Percentiles rank a stretch among this genome's conserved stretches.
These are phyloP conservation scores for Pelargonium nanum DNA, from an alignment of 345 rosid genomes.

Conservation along the genomic window DNA sequence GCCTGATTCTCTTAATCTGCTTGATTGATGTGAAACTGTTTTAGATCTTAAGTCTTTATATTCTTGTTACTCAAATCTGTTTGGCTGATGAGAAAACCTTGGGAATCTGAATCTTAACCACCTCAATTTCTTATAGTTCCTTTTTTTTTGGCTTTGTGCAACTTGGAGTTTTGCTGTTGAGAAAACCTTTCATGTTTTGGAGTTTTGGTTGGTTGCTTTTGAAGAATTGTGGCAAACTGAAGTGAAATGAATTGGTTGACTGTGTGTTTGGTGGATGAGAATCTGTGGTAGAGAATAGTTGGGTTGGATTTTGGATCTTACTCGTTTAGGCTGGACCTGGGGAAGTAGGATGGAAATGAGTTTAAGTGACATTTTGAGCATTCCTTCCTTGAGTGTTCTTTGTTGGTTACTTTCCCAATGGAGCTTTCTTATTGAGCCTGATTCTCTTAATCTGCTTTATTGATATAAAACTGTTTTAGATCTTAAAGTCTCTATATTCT, in stretches of 20 bases:
- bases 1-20: not conserved
- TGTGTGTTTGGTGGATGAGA: not conserved
- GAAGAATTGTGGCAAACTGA: not conserved
- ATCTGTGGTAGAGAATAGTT: no score
- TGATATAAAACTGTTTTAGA: not conserved
- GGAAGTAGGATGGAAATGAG: not conserved
- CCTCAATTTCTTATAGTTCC: not conserved
- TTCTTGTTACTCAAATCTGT: not conserved
- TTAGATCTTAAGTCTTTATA: not conserved
- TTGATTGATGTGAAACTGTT: no score
- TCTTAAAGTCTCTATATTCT: no score
- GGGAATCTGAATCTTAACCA: not conserved
- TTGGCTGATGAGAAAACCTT: conserved; percentile 8
- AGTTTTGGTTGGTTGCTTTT: not conserved
- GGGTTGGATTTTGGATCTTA: not conserved
- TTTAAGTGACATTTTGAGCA: no score
- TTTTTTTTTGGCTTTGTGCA: no score
- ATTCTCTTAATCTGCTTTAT: not conserved
- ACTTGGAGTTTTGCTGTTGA: no score
- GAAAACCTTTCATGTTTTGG: no score
- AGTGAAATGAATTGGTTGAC: not conserved
- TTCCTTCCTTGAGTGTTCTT: not conserved
- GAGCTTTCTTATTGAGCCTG: not conserved
- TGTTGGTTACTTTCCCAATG: not conserved
- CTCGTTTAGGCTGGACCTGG: not conserved